Percentiles rank a stretch among this genome's conserved stretches.
phyloP scores from a whole-genome alignment of 441 rosid genomes.

The Pelargonium myrrhifolium region DNA sequence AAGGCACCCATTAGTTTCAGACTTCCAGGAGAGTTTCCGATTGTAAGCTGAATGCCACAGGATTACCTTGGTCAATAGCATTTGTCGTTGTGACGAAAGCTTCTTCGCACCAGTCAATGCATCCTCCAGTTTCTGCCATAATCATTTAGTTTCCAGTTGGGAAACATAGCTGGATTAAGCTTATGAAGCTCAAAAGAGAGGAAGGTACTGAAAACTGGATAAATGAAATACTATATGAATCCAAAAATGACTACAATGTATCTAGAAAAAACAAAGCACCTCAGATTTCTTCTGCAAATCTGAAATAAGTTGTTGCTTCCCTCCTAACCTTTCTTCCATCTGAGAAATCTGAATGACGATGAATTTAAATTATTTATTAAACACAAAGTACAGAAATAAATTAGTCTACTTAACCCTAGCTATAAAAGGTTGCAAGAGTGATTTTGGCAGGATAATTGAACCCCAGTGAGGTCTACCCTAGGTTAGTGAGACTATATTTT shows the following conservation, averaged over 20 bases:
- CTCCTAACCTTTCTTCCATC: constrained; percentile 45
- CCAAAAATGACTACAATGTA: neutral
- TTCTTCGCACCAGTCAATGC: constrained; percentile 53
- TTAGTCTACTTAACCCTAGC: neutral
- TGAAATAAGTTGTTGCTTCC: constrained; percentile 34
- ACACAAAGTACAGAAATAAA: constrained; percentile 6
- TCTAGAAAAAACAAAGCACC: constrained; percentile 28
- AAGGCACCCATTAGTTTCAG: constrained; percentile 15
- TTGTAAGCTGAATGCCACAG: neutral
- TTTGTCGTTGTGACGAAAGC: constrained; percentile 43
- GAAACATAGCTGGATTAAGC: constrained; percentile 3
- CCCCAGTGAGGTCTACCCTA: neutral
- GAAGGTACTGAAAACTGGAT: constrained; percentile 6
- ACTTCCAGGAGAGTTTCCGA: constrained; percentile 11
- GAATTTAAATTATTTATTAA: constrained; percentile 15
- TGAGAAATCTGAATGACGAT: constrained; percentile 39
- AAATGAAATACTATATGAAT: constrained; percentile 1
- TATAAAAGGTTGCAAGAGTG: neutral
- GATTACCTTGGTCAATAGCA: constrained; percentile 57
- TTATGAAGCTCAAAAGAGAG: constrained; percentile 10
- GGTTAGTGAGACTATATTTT: neutral
- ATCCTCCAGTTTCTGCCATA: constrained; percentile 66
- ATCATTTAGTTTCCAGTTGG: constrained; percentile 26
- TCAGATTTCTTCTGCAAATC: constrained; percentile 54
- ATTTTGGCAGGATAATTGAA: neutral